Evolutionary conservation across 1,139 yeast genomes (phyloP), one percentile per base, ranked within the genome.

Genomic region (Hemisphaericaspora subhashii): DNA sequence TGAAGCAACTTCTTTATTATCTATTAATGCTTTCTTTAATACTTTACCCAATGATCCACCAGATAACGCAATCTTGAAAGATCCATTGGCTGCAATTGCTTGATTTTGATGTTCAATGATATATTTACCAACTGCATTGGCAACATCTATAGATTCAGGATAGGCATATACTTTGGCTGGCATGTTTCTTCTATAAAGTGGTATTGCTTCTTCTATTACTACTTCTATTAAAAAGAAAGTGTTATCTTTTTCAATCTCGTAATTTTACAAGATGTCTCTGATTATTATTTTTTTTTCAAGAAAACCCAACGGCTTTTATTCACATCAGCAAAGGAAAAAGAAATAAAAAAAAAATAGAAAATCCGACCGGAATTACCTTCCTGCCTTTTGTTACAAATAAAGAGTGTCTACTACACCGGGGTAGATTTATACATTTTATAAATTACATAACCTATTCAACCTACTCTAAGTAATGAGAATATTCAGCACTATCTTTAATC

Each of bases 11-110:
- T 62, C 67, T 22, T 60, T 39, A 54, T 86, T 75, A 45, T 79
- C 81, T 41, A 87, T 72, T 46, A 90, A 72, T 2, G 90, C 92
- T 39, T 71, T 69, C 48, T 82, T 79, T 57, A 90, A 73, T 3
- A 81, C 87, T 52, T 84, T 83, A 20, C 90, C 87, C 51, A 89
- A 71, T 4, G 96, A 87, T 2, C 98, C 98, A 31, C 97, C 98
- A 41, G 94, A 83, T 34, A 90, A 73, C 16, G 96, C 97, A 45
- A 90, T 72, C 50, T 77, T 78, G 64, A 90, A 90, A 18, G 60
- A 57, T 41, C 53, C 64, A 31, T 54, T 57, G 30, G 48, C 47
- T 20, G 58, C 52, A 43, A 84, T 62, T 2, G 81, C 81, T 22
- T 64, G 58, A 45, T 80, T 66, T 58, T 85, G 92, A 37, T 71